These are phyloP conservation scores for Penicillium canariense DNA, from an alignment of 495 filamentous ascomycete species.

Conservation along the genomic window DNA sequence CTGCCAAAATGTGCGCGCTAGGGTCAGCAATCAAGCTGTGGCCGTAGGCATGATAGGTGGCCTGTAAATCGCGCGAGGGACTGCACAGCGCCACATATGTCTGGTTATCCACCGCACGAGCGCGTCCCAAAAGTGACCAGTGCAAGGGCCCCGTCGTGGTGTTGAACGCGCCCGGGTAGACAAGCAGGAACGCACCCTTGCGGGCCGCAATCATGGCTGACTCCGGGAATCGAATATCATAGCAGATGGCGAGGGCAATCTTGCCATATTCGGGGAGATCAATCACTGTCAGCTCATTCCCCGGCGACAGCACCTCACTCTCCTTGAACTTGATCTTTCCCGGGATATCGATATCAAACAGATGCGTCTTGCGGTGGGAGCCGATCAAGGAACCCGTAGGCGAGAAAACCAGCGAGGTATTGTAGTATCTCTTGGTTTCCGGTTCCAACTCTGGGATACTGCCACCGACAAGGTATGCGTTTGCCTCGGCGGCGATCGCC, in stretches of 20 bases:
- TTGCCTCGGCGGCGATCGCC: slow-evolving; percentile 70
- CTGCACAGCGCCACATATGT: slow-evolving; percentile 90
- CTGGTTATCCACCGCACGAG: slow-evolving; percentile 91
- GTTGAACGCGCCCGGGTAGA: slow-evolving; percentile 97
- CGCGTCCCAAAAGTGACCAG: slow-evolving; percentile 80
- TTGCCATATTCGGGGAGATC: slow-evolving; percentile 83
- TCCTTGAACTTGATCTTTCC: slow-evolving; percentile 91
- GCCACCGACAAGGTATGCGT: slow-evolving; percentile 80
- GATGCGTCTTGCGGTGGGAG: slow-evolving; percentile 88
- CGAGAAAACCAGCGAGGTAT: slow-evolving; percentile 81
- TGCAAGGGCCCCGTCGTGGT: slow-evolving; percentile 87
- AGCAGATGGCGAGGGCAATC: slow-evolving; percentile 89
- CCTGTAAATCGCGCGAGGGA: slow-evolving; percentile 76
- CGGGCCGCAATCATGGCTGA: slow-evolving; percentile 87
- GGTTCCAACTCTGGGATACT: slow-evolving; percentile 81
- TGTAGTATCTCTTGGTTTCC: slow-evolving; percentile 75
- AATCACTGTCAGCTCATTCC: slow-evolving; percentile 75
- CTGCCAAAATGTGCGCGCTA: slow-evolving; percentile 73
- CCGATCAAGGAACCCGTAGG: slow-evolving; percentile 75
- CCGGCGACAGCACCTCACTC: slow-evolving; percentile 80
- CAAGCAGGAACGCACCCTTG: slow-evolving; percentile 72
- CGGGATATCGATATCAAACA: slow-evolving; percentile 99
- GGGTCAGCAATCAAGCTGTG: slow-evolving; percentile 88
- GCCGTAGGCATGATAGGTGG: slow-evolving; percentile 85
- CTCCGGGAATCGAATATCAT: slow-evolving; percentile 96